Evolutionary conservation across 192 early-diverging fungal genomes (phyloP).

Genomic region (Phlyctochytrium planicorne): DNA sequence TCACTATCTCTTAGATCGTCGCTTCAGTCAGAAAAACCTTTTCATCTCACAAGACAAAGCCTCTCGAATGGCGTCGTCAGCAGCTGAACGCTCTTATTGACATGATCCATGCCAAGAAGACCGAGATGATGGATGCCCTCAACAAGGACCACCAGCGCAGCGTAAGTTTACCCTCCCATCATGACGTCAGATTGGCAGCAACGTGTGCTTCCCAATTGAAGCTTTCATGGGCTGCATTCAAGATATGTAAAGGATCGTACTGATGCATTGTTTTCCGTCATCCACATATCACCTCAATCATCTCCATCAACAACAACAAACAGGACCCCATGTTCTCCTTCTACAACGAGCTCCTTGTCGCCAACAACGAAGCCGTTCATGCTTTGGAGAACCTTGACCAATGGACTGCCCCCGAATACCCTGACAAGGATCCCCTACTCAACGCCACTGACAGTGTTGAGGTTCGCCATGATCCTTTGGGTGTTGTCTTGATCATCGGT

Average conservation of each 20-base stretch:
- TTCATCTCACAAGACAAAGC: no score
- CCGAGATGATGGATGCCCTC: constrained; percentile 26
- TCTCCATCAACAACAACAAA: not conserved
- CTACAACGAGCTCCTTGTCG: constrained; percentile 26
- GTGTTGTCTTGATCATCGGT: constrained; percentile 69
- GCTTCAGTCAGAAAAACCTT: no score
- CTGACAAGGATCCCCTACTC: not conserved
- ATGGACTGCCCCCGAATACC: constrained; percentile 30
- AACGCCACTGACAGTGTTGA: constrained; percentile 20
- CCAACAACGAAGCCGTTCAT: constrained; percentile 37
- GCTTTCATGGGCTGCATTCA: constrained; percentile 26
- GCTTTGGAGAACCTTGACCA: constrained; percentile 39
- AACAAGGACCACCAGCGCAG: constrained; percentile 23
- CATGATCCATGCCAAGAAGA: constrained; percentile 33
- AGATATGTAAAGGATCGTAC: not conserved
- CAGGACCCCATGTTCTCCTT: constrained; percentile 11
- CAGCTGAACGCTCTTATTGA: constrained; percentile 33
- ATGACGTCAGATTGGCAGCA: no score
- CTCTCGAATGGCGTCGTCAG: constrained; percentile 33
- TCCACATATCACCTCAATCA: no score
- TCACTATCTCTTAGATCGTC: no score
- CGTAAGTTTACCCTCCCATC: not conserved
- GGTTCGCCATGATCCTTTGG: constrained; percentile 66
- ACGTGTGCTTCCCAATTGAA: no score
- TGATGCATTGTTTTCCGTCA: not conserved